These are phyloP conservation scores for Melanomma pulvis-pyrius DNA, from an alignment of 495 filamentous ascomycete genomes.

Conservation along the genomic window DNA sequence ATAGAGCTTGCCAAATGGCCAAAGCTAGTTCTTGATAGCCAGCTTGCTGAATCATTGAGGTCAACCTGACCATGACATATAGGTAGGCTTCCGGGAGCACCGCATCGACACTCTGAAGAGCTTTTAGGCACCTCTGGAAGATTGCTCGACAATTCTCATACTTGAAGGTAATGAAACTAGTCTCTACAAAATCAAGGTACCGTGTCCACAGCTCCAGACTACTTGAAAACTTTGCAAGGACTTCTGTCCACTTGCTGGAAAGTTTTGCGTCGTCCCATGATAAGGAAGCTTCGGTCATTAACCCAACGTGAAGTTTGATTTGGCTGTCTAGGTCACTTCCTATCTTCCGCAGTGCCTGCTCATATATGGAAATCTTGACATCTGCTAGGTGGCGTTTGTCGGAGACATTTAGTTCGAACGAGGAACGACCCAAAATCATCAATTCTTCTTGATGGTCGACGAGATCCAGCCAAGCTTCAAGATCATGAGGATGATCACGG, in stretches of 20 bases:
- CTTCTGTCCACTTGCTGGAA: conserved; percentile 64
- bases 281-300: conserved; percentile 70
- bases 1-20: conserved; percentile 78
- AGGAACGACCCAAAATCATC: conserved; percentile 49
- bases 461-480: conserved; percentile 73
- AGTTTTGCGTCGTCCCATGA: conserved; percentile 72
- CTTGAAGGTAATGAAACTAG: conserved; percentile 66
- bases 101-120: conserved; percentile 41
- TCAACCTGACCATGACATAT: conserved; percentile 74
- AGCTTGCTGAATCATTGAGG: conserved; percentile 73
- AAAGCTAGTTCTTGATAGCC: conserved; percentile 79
- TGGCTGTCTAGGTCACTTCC: conserved; percentile 43
- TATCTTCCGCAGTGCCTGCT: conserved; percentile 69
- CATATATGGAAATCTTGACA: conserved; percentile 78
- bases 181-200: conserved; percentile 76
- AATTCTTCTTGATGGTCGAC: conserved; percentile 74
- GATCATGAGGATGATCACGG: conserved; percentile 64
- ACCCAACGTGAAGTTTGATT: conserved; percentile 64
- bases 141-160: conserved; percentile 63
- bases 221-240: conserved; percentile 59
- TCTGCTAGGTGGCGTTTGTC: conserved; percentile 72
- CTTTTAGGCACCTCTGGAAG: conserved; percentile 59
- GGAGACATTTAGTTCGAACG: conserved; percentile 54
- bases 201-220: conserved; percentile 70
- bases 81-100: conserved; percentile 56